phyloP scores from a whole-genome alignment of 2,329 filamentous ascomycete species.

The Aspergillus aculeatus region DNA sequence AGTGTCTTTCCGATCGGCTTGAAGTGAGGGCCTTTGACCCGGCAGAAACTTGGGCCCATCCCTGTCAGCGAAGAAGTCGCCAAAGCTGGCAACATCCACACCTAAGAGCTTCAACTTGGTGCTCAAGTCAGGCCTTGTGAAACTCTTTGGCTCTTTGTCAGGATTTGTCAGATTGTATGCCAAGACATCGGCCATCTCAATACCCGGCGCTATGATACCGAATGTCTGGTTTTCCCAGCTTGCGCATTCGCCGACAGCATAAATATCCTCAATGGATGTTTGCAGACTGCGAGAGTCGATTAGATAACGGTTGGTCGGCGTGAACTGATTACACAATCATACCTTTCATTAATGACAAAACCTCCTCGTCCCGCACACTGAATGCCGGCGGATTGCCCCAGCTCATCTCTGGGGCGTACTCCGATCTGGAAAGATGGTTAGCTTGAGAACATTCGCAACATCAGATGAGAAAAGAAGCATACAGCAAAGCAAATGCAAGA shows the following conservation, averaged over 20 bases:
- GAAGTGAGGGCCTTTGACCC: constrained; percentile 45
- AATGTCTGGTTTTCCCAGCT: constrained; percentile 86
- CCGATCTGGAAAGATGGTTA: constrained; percentile 58
- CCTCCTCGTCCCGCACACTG: constrained; percentile 70
- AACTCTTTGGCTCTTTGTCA: constrained; percentile 65
- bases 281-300: constrained; percentile 47
- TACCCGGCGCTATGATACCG: constrained; percentile 81
- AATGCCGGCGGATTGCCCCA: constrained; percentile 69
- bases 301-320: neutral
- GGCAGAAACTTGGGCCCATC: constrained; percentile 79
- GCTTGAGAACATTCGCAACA: neutral
- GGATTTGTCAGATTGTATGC: constrained; percentile 87
- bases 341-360: constrained; percentile 57
- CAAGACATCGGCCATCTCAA: constrained; percentile 90
- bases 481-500: constrained; percentile 81
- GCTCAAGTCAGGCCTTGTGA: constrained; percentile 82
- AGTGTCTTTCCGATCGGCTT: constrained; percentile 44
- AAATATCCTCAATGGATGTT: constrained; percentile 71
- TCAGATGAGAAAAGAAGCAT: constrained; percentile 23
- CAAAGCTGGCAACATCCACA: constrained; percentile 89
- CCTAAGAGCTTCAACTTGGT: constrained; percentile 88
- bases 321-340: constrained; percentile 3
- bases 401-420: constrained; percentile 74
- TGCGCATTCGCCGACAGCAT: constrained; percentile 87
- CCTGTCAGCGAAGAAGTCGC: constrained; percentile 87